A percentile compares a stretch with the other conserved stretches of the same genome.
Conservation (phyloP, 108 stramenopile species). For the Cyclostephanos tholiformis region DNA sequence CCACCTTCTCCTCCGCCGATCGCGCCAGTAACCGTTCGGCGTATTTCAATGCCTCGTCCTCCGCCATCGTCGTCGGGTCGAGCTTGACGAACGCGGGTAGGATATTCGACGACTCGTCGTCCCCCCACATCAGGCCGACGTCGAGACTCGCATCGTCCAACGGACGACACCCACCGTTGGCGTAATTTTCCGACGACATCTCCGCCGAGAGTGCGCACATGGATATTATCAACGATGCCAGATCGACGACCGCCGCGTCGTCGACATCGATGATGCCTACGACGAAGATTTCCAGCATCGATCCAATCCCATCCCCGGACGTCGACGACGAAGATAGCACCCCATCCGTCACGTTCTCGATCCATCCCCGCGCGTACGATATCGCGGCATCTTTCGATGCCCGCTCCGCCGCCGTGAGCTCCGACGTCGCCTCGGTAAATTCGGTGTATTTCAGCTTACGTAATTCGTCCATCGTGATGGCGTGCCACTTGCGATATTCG, state of each 20-base stretch:
- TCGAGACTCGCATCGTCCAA: conserved; percentile 72
- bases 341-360: neutral
- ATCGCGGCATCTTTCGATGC: conserved; percentile 11
- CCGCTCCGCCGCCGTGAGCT: conserved; percentile 10
- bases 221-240: conserved; percentile 57
- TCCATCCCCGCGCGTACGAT: conserved; percentile 3
- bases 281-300: conserved; percentile 5
- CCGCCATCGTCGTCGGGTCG: neutral
- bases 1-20: conserved; percentile 26
- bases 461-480: conserved; percentile 27
- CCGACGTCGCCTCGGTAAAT: neutral
- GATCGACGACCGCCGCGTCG: conserved; percentile 28
- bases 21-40: conserved; percentile 29
- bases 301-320: neutral
- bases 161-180: conserved; percentile 50
- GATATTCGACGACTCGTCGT: conserved; percentile 16
- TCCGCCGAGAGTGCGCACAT: conserved; percentile 76
- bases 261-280: conserved; percentile 15
- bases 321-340: no score
- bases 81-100: conserved; percentile 24
- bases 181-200: conserved; percentile 26
- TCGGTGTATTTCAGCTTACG: conserved; percentile 11
- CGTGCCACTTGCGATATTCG: conserved; percentile 42
- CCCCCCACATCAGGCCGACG: conserved; percentile 47
- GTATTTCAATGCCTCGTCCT: conserved; percentile 9